Evolutionary conservation across 2,329 filamentous ascomycete genomes (phyloP), one percentile per base, ranked within the genome.

Genomic region (Aspergillus sp.): DNA sequence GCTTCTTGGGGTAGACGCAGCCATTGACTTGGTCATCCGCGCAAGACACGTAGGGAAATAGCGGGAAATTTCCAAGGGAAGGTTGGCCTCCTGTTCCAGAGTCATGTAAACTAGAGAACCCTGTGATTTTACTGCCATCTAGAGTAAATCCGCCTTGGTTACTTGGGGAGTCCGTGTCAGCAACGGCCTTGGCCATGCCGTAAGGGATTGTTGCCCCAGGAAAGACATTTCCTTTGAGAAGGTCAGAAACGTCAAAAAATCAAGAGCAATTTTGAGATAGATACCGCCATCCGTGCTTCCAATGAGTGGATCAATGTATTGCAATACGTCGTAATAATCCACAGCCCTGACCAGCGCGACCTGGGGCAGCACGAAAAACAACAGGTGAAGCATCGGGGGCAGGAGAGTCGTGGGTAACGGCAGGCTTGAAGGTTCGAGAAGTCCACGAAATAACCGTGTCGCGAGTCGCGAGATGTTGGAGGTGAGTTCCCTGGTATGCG

Each of bases 51-150:
- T 89, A 87, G 0, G 88, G 82, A 63, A 91, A 91, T 2, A 91
- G 75, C 1, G 89, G 85, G 54, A 91, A 91, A 67, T 90, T 90
- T 5, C 89, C 89, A 1, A 91, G 76, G 4, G 86, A 89, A 0
- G 88, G 86, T 11, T 73, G 67, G 34, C 76, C 77, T 52, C 79
- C 80, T 45, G 79, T 82, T 9, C 80, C 80, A 13, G 74, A 77
- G 64, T 82, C 80, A 57, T 83, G 81, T 73, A 82, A 75, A 8
- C 74, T 70, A 8, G 72, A 75, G 67, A 84, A 84, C 11, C 82
- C 82, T 11, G 78, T 80, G 48, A 84, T 73, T 40, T 73, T 77
- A 56, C 77, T 79, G 15, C 77, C 79, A 61, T 84, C 82, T 1
- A 77, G 78, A 6, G 82, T 77, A 65, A 83, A 85, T 1, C 83